Percentiles rank a stretch among this genome's conserved stretches.
phyloP scores from a whole-genome alignment of 768 basidiomycete species.

The Lyophyllum decastes region DNA sequence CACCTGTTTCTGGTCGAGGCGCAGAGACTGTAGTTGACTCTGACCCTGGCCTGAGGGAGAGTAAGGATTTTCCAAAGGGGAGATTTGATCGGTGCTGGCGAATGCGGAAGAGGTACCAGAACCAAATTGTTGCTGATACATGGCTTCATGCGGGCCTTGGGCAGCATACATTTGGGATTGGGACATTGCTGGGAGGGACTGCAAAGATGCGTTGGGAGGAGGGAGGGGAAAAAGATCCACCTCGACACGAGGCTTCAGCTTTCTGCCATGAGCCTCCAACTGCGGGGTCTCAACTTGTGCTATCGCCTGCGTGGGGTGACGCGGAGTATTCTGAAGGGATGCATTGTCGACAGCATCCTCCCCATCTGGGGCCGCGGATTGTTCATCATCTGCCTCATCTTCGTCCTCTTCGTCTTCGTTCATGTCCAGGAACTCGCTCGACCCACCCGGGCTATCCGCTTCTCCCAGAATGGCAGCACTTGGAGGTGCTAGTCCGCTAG shows the following conservation, averaged over 20 bases:
- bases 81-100: constrained; percentile 8
- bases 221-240: constrained; percentile 58
- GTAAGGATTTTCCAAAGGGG: constrained; percentile 22
- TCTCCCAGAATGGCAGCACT: not conserved
- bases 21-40: constrained; percentile 19
- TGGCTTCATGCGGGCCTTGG: constrained; percentile 20
- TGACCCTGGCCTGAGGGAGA: constrained; percentile 17
- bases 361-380: constrained; percentile 28
- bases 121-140: constrained; percentile 13
- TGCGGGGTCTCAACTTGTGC: constrained; percentile 5
- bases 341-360: constrained; percentile 27
- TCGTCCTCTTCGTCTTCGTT: constrained; percentile 47
- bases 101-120: constrained; percentile 3
- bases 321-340: constrained; percentile 11
- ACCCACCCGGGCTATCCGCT: constrained; percentile 14
- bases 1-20: constrained; percentile 12
- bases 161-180: constrained; percentile 21
- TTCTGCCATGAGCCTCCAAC: constrained; percentile 8
- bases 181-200: constrained; percentile 23
- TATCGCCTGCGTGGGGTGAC: constrained; percentile 11
- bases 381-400: constrained; percentile 23
- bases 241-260: constrained; percentile 36
- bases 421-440: constrained; percentile 69
- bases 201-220: constrained; percentile 28
- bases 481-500: constrained; percentile 2